phyloP scores from a whole-genome alignment of 345 rosid species.

The Lepidium didymum region DNA sequence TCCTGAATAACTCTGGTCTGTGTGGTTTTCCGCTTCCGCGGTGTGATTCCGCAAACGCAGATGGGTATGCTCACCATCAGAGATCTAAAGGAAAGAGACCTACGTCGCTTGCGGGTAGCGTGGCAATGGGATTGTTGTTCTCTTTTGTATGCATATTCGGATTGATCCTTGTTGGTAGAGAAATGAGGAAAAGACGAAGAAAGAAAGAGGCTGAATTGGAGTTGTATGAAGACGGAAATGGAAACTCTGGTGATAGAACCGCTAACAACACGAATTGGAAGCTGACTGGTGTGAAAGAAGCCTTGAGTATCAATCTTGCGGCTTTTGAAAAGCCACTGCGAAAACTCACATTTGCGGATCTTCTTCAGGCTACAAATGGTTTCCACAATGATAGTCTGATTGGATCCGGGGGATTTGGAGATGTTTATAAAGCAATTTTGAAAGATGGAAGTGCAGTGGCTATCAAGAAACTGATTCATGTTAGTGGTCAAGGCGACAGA shows the following conservation, averaged over 20 bases:
- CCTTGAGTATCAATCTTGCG: conserved; percentile 73
- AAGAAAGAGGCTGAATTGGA: conserved; percentile 56
- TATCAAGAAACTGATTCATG: conserved; percentile 83
- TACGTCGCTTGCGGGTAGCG: conserved; percentile 57
- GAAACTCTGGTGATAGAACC: conserved; percentile 59
- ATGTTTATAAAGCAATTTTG: conserved; percentile 81
- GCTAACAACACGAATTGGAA: conserved; percentile 60
- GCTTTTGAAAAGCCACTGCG: conserved; percentile 81
- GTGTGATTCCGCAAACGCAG: conserved; percentile 31
- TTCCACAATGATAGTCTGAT: conserved; percentile 79
- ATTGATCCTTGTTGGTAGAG: conserved; percentile 52
- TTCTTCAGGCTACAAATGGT: conserved; percentile 85
- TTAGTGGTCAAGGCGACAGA: conserved; percentile 95
- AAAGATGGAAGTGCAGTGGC: conserved; percentile 89
- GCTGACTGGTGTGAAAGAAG: conserved; percentile 60
- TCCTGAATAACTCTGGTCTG: conserved; percentile 71
- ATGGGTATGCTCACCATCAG: conserved; percentile 34
- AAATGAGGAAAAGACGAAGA: conserved; percentile 62
- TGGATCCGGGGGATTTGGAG: conserved; percentile 97
- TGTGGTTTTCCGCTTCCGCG: conserved; percentile 76
- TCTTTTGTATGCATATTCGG: conserved; percentile 68
- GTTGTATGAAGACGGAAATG: conserved; percentile 44
- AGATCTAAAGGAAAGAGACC: conserved; percentile 44
- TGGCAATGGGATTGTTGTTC: conserved; percentile 88
- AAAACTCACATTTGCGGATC: conserved; percentile 87